Evolutionary conservation across 2,329 filamentous ascomycete genomes (phyloP), one percentile per base, ranked within the genome.

Genomic region (Phyllosticta capitalensis): DNA sequence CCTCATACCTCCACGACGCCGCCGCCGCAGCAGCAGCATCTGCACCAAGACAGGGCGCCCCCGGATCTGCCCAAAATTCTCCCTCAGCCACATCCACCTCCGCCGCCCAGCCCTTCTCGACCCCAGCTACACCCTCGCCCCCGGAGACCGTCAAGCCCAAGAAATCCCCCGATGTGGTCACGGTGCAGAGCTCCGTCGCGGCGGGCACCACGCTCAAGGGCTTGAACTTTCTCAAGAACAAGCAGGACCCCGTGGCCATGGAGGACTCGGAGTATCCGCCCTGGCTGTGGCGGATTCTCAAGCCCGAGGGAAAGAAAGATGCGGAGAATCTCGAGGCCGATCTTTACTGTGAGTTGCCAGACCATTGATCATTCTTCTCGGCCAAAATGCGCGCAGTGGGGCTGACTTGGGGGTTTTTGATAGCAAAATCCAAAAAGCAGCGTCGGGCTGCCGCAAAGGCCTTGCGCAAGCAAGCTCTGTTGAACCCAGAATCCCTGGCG

Each of bases 341-440:
- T 76, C 80, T 91, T 65, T 94, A 90, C 72, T 92, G 89, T 92
- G 82, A 55, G 87, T 82, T n/a, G 3, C 55, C 49, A 38, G 12
- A 7, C 33, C 33, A 38, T 38, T 45, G 7, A 45, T 26, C 7
- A 3, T 4, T 7, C 24, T 3, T 26, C 19, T 21, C 22, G 14
- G 54, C 28, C n/a, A 30, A 14, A 1, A 9, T 1, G 12, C 9
- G 1, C 19, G 14, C 24, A 24, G 14, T 12, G 21, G n/a, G 33
- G 26, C 50, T 45, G 24, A 38, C 50, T 7, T 17, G 20, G 20
- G 9, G 9, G 9, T 51, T n/a, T n/a, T 26, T 9, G 22, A 26
- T 26, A 91, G 88, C 88, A 61, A 94, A 94, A 82, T 92, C 88
- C 26, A 91, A 90, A 73, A 92, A 92, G 71, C 84, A 90, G 72